Base-by-base conservation (phyloP, 73 alveolate genomes). In the Stentor roeselii region DNA sequence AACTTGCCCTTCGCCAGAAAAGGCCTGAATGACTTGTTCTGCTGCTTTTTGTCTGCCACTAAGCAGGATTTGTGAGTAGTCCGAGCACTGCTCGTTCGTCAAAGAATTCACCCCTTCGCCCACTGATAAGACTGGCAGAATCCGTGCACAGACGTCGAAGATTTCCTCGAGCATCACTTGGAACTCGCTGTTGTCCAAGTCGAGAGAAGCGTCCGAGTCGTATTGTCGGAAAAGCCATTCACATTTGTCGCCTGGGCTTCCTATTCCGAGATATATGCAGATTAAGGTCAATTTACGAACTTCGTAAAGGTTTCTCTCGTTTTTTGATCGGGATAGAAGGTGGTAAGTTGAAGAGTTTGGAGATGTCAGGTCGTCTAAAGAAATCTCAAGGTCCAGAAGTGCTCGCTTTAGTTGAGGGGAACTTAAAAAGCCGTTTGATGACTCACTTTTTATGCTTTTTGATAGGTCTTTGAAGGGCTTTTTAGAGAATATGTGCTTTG, bases 151-250 rank as follows among this genome's bases (percentile, higher is more conserved):
- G 11, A 67, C 80, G 2, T 67, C 80, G 2, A 67, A 21, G 27
- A 67, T 21, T 21, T 67, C 80, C 21, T 67, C 21, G 3, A 34
- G 37, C 80, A 67, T 67, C 41, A 34, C 27, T 1, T 30, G 15
- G 11, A 67, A 21, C 37, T 67, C 80, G 41, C 34, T 67, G 11
- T 67, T 15, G 1, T 67, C 80, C 80, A 67, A 21, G 27, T 27
- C 37, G 1, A 15, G 15, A 67, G 80, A 67, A 30, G 80, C 80
- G 42, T 67, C 80, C 1, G 11, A 15, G 34, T 67, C 80, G 34
- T 67, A 67, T 2, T 67, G 80, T 67, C 80, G 21, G 41, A 67
- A 67, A 21, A 67, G 80, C 42, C 80, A 67, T 32, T 67, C 80
- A 2, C 37, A 30, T 2, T 67, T 67, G 11, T 67, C 80, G 11